phyloP scores from a whole-genome alignment of 495 filamentous ascomycete genomes.

The Poronia punctata region DNA sequence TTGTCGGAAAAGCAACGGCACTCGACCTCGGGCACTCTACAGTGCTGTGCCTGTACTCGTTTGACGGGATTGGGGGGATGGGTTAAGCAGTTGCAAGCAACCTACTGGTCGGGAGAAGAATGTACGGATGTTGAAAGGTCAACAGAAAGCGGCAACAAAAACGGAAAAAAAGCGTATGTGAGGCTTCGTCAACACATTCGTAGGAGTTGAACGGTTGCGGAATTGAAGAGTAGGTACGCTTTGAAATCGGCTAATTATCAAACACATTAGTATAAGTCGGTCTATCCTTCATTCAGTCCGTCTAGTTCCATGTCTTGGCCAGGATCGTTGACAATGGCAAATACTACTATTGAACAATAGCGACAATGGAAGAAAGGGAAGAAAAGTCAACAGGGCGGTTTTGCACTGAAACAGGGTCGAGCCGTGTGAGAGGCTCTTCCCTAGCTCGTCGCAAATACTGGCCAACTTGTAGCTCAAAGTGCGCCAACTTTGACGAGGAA shows the following conservation, averaged over 20 bases:
- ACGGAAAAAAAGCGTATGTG: neutral
- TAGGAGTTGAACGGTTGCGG: neutral
- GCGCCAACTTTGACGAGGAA: slow-evolving; percentile 3
- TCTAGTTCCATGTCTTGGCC: no score
- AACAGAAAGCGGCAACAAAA: neutral
- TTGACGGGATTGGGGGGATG: neutral
- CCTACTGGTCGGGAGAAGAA: neutral
- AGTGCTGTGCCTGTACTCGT: slow-evolving; percentile 8
- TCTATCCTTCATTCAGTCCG: no score
- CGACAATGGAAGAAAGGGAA: neutral
- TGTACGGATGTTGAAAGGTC: neutral
- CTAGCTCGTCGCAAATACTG: neutral
- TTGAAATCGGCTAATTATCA: neutral
- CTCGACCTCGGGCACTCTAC: neutral
- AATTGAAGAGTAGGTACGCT: no score
- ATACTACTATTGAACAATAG: no score
- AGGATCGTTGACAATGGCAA: no score
- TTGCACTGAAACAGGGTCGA: neutral
- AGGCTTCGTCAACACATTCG: neutral
- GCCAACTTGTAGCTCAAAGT: neutral
- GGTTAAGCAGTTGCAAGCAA: neutral
- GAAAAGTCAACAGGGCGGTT: neutral
- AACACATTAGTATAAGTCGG: neutral
- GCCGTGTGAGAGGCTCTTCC: slow-evolving; percentile 1
- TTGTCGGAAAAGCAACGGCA: slow-evolving; percentile 4